Percentiles rank a stretch among this genome's conserved stretches.
These are phyloP conservation scores for Arthrobotrys musiformis DNA, from an alignment of 2,329 filamentous ascomycete genomes.

Conservation along the genomic window DNA sequence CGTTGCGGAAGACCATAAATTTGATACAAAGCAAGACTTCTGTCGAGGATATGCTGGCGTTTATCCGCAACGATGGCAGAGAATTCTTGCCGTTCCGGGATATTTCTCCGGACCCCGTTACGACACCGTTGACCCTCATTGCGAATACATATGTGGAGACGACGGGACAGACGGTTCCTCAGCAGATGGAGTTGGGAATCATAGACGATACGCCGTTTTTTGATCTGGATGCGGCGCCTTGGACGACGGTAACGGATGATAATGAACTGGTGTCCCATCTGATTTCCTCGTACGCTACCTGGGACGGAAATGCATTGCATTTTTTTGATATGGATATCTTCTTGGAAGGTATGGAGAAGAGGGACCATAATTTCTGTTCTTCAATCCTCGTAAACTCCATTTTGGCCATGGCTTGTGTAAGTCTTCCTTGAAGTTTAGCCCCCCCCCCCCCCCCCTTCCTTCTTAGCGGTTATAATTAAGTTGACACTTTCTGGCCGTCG, in stretches of 20 bases:
- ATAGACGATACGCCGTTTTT: background rate
- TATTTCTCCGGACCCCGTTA: background rate
- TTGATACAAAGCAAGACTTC: background rate
- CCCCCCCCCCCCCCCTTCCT: no score
- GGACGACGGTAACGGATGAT: slow-evolving; percentile 18
- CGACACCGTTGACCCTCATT: background rate
- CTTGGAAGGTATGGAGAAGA: slow-evolving; percentile 10
- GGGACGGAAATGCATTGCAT: background rate
- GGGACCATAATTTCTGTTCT: no score
- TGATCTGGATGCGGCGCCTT: background rate
- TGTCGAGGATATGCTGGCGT: background rate
- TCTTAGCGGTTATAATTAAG: background rate
- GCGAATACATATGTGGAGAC: background rate
- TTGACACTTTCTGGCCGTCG: background rate
- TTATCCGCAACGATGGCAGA: background rate
- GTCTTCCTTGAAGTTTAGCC: no score
- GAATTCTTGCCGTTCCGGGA: background rate
- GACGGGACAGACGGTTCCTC: background rate
- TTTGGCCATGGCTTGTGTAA: background rate
- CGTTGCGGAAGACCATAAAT: background rate
- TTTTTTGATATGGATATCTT: slow-evolving; percentile 6
- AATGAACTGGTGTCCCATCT: slow-evolving; percentile 5
- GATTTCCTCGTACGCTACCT: background rate
- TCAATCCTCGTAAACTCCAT: no score
- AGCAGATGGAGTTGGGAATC: background rate